These are phyloP conservation scores for Phytophthora pseudosyringae DNA, from an alignment of 352 stramenopile species.

Conservation along the genomic window DNA sequence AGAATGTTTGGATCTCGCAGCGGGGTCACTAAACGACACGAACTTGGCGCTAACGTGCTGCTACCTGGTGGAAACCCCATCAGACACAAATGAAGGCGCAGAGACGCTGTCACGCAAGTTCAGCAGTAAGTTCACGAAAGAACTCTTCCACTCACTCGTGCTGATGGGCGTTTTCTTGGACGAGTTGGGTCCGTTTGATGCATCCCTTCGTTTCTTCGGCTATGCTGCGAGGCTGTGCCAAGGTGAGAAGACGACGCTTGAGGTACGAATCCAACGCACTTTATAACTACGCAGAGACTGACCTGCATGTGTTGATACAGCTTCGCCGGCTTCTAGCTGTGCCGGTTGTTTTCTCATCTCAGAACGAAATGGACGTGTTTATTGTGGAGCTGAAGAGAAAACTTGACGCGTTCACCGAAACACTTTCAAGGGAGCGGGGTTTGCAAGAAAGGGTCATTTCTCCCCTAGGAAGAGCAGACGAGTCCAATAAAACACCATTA, in stretches of 20 bases:
- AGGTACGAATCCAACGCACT: conserved; percentile 30
- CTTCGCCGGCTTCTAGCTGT: conserved; percentile 38
- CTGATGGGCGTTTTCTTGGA: conserved; percentile 75
- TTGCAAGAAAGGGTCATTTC: conserved; percentile 30
- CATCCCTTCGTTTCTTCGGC: conserved; percentile 54
- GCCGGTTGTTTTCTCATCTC: conserved; percentile 37
- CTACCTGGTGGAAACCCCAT: neutral
- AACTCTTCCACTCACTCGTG: conserved; percentile 54
- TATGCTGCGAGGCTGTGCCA: conserved; percentile 43
- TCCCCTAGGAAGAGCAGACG: conserved; percentile 19
- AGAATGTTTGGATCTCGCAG: conserved; percentile 24
- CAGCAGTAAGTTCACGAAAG: conserved; percentile 48
- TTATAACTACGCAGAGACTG: neutral
- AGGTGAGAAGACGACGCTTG: conserved; percentile 38
- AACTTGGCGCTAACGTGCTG: conserved; percentile 9
- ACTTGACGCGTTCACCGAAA: conserved; percentile 11
- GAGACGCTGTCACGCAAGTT: conserved; percentile 24
- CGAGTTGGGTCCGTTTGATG: conserved; percentile 54
- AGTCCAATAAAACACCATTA: neutral
- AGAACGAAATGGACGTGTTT: conserved; percentile 33
- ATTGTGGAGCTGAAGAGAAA: conserved; percentile 17
- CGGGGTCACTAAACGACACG: conserved; percentile 12
- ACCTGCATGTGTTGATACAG: conserved; percentile 8
- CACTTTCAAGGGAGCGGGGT: neutral
- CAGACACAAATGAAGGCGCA: neutral